phyloP scores from a whole-genome alignment of 2,329 filamentous ascomycete genomes.

The Pseudohalonectria lignicola region DNA sequence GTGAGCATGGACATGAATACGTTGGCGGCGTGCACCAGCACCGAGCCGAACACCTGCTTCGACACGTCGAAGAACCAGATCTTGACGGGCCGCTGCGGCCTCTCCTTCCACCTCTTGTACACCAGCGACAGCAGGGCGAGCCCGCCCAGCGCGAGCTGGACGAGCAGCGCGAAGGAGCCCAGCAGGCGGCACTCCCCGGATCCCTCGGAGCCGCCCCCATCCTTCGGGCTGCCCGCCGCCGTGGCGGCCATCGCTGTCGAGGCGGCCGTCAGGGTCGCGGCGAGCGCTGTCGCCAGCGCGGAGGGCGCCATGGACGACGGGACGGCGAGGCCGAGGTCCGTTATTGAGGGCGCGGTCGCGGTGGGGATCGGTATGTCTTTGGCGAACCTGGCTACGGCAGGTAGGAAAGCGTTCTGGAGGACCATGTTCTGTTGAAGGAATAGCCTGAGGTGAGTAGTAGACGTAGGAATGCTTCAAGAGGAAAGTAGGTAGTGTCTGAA shows the following conservation, averaged over 20 bases:
- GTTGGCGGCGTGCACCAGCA: conserved; percentile 84
- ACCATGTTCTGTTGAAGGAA: no score
- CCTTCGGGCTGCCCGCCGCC: neutral
- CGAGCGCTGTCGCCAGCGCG: conserved; percentile 1
- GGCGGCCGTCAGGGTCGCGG: neutral
- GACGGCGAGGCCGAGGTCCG: no score
- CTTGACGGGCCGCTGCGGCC: conserved; percentile 83
- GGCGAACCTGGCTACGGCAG: conserved; percentile 4
- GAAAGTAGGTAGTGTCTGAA: no score
- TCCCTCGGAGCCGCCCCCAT: neutral
- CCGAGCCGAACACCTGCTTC: conserved; percentile 92
- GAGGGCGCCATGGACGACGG: neutral
- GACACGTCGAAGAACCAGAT: conserved; percentile 98
- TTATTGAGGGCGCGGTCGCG: no score
- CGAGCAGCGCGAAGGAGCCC: conserved; percentile 80
- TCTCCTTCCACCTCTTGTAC: conserved; percentile 85
- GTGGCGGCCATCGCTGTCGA: neutral
- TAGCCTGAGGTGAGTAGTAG: no score
- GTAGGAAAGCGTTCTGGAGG: conserved; percentile 1
- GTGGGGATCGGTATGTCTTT: conserved; percentile 3
- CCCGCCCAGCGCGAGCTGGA: conserved; percentile 77
- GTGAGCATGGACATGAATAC: conserved; percentile 95
- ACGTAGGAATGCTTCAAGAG: no score
- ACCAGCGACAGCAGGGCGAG: conserved; percentile 80
- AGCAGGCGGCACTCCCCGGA: conserved; percentile 75